Base-by-base conservation (phyloP, 768 basidiomycete genomes). In the Trametes meyenii region DNA sequence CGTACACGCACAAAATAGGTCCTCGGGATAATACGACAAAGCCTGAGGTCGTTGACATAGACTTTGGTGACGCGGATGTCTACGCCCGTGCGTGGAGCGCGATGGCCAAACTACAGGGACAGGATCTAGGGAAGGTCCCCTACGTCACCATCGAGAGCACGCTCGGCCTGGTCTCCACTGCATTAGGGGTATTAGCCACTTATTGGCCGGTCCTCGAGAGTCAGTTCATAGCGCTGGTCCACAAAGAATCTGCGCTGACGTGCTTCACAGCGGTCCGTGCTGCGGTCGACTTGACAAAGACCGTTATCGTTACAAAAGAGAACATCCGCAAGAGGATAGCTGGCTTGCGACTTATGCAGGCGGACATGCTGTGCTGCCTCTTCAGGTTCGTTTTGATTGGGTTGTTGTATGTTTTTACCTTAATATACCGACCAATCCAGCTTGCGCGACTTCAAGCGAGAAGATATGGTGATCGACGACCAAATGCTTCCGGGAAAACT, bases 261-360 rank as follows among this genome's bases (percentile, higher is more conserved):
- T 12, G 2, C 6, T 17, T 21, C 12, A 5, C 21, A 51, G 50
- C 50, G 21, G 50, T 51, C 1, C 50, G 50, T n/a, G 50, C 50
- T 38, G 50, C 50, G 13, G 50, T 51, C 1, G 50, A 51, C 5
- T 23, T 38, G n/a, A 51, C 50, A 6, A 51, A 38, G 50, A 51
- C 36, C 1, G 35, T 51, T 35, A 51, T 51, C 19, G 50, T 39
- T 35, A 51, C 50, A 6, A 51, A 29, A 36, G 35, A 38, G 50
- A 39, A 39, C 35, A 39, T 51, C 50, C 50, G 50, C 35, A 51
- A 51, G 50, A 38, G 50, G 36, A 51, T 51, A n/a, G 50, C 50
- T 7, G 50, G 50, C 10, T 39, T 51, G 4, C 35, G 50, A 3
- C 21, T 51, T 12, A 51, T 51, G 50, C 50, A 51, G 36, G 50